These are phyloP conservation scores for Fusarium nanum DNA, from an alignment of 2,329 filamentous ascomycete genomes.

Conservation along the genomic window DNA sequence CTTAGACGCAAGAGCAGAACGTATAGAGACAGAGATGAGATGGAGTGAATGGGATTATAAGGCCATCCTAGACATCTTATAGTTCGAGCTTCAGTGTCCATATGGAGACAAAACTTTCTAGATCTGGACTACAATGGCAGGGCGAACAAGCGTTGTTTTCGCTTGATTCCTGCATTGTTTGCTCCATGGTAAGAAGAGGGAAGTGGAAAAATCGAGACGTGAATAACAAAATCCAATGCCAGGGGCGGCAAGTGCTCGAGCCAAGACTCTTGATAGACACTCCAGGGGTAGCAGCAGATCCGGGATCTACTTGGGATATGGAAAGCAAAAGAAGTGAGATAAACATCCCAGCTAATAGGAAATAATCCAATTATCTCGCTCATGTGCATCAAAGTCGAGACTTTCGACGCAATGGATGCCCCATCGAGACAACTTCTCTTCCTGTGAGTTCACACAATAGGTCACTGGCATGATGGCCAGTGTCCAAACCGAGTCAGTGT, in stretches of 20 bases:
- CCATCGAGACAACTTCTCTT: not conserved
- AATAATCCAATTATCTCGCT: not conserved
- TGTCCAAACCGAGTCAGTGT: not conserved
- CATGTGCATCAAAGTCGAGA: not conserved
- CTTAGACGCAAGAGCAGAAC: not conserved
- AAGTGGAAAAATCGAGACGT: not conserved
- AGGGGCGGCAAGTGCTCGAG: not conserved
- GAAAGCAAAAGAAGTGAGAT: not conserved
- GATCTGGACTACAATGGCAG: not conserved
- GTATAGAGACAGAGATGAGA: not conserved
- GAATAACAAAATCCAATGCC: not conserved
- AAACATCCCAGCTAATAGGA: not conserved
- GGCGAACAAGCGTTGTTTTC: conserved; percentile 10
- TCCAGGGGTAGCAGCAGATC: not conserved
- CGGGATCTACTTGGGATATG: not conserved
- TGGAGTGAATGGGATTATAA: too few relatives aligned
- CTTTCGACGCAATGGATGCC: not conserved
- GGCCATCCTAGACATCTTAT: not conserved
- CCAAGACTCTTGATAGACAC: not conserved
- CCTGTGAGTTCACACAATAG: not conserved
- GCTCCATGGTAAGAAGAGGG: not conserved
- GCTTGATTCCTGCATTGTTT: not conserved
- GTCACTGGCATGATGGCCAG: too few relatives aligned
- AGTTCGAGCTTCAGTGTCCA: not conserved
- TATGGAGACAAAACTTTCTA: not conserved